phyloP scores from a whole-genome alignment of 75 land plant genomes.

The Sequoiadendron giganteum region DNA sequence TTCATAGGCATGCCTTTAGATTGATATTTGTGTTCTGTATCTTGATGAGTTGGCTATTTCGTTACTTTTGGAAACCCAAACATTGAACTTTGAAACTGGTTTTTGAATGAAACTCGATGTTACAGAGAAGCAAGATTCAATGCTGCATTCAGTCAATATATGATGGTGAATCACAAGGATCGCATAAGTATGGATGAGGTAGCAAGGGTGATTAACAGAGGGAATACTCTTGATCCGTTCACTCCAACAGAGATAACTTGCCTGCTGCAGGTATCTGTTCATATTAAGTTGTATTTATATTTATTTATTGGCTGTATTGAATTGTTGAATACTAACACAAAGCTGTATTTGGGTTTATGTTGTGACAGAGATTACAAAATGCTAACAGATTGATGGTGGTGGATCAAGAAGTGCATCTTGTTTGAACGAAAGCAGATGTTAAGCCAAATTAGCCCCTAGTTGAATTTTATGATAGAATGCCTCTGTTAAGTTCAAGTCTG shows the following conservation, averaged over 20 bases:
- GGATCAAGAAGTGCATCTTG: conserved; percentile 35
- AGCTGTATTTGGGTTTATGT: neutral
- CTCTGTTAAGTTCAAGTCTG: neutral
- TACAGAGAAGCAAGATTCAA: conserved; percentile 59
- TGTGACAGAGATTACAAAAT: conserved; percentile 53
- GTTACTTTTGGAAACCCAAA: neutral
- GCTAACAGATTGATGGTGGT: conserved; percentile 70
- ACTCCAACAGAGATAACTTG: conserved; percentile 50
- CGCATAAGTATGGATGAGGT: conserved; percentile 54
- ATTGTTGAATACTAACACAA: neutral
- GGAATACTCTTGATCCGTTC: conserved; percentile 43
- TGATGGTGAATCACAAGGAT: conserved; percentile 67
- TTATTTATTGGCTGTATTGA: neutral
- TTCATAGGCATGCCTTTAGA: neutral
- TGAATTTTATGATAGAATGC: neutral
- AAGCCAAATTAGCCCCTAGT: neutral
- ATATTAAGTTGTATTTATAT: neutral
- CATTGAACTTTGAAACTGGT: neutral
- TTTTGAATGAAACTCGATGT: neutral
- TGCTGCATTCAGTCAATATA: conserved; percentile 67
- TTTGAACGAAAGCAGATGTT: conserved; percentile 2
- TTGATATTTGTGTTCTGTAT: neutral
- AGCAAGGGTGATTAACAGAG: conserved; percentile 57
- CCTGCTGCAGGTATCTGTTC: conserved; percentile 61
- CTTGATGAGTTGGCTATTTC: neutral